Base-by-base conservation (phyloP, 139 green algal genomes). In the Zygnema cylindricum region DNA sequence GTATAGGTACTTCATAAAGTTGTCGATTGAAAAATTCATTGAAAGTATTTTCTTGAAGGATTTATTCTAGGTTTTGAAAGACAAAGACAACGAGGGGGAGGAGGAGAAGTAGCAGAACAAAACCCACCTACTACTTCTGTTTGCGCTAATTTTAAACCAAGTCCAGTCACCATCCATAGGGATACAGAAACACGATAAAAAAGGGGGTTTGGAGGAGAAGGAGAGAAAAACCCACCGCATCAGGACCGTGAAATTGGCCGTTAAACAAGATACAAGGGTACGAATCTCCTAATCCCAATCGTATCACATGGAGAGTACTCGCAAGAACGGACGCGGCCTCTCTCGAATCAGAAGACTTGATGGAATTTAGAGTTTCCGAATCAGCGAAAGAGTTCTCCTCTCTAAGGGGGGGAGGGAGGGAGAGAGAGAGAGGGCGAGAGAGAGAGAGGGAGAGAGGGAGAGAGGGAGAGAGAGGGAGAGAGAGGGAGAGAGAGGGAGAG, bases 231-330 rank as follows among this genome's bases (percentile, higher is more conserved):
- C 3, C n/a, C 1, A 89, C 84, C 84, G 82, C 40, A 39, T 88
- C 16, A 40, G 21, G 11, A 30, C 71, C 38, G 84, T 87, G 87
- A 69, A 89, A 77, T 49, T 88, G 35, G 55, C 85, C 85, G 81
- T 91, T 91, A 38, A 91, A 76, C 35, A 91, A 63, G 49, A 91
- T 38, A n/a, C 79, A 89, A 2, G 86, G 86, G 33, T 43, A 21
- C 22, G 85, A 78, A 0, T 82, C 36, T 1, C 63, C 69, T 22
- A 88, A 76, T 43, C 83, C 83, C 39, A 88, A 33, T 69, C 35
- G 33, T 32, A n/a, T 41, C 33, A 16, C 49, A 25, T 16, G 49
- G 49, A 7, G 49, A 16, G 49, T 16, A 63, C 49, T 63, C 7
- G 49, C 49, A 25, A 63, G 16, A 63, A 63, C 49, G 7, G 7